Percentiles rank a stretch among this genome's conserved stretches.
Evolutionary conservation across 495 filamentous ascomycete species (phyloP).

Genomic region (Platismatia glauca): DNA sequence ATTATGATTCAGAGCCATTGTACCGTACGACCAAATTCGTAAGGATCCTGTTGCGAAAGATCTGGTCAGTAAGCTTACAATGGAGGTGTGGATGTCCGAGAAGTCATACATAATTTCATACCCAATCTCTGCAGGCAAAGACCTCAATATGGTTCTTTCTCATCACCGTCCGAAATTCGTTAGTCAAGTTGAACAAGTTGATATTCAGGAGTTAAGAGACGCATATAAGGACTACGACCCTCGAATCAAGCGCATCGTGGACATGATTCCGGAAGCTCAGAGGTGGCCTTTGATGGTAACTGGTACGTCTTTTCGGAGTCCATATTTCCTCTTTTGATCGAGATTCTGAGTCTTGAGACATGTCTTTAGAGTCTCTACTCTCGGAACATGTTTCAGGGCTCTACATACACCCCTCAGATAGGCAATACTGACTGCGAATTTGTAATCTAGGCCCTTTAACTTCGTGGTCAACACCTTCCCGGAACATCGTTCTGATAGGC

Average conservation of each 20-base stretch:
- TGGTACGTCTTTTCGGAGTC: too few relatives aligned
- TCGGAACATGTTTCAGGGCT: too few relatives aligned
- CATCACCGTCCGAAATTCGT: slow-evolving; percentile 33
- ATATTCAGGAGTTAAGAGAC: slow-evolving; percentile 29
- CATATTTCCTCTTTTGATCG: too few relatives aligned
- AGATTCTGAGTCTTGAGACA: too few relatives aligned
- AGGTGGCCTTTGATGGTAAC: slow-evolving; percentile 20
- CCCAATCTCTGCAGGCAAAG: slow-evolving; percentile 38
- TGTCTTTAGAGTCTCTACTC: too few relatives aligned
- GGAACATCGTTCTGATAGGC: slow-evolving; percentile 18
- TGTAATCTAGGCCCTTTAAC: slow-evolving; percentile 17
- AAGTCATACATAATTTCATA: slow-evolving; percentile 42
- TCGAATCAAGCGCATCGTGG: slow-evolving; percentile 33
- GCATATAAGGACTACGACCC: slow-evolving; percentile 31
- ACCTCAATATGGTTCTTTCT: slow-evolving; percentile 44
- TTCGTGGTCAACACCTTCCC: slow-evolving; percentile 15
- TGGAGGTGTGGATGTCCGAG: slow-evolving; percentile 40
- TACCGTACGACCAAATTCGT: slow-evolving; percentile 33
- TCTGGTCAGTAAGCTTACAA: slow-evolving; percentile 32
- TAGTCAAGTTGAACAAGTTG: slow-evolving; percentile 25
- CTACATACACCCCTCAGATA: too few relatives aligned
- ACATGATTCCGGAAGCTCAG: slow-evolving; percentile 34
- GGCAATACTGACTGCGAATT: too few relatives aligned
- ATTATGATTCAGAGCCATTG: too few relatives aligned
- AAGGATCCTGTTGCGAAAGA: slow-evolving; percentile 32